A percentile compares a stretch with the other conserved stretches of the same genome.
Evolutionary conservation across 495 filamentous ascomycete species (phyloP).

Genomic region (Penicillium roqueforti): DNA sequence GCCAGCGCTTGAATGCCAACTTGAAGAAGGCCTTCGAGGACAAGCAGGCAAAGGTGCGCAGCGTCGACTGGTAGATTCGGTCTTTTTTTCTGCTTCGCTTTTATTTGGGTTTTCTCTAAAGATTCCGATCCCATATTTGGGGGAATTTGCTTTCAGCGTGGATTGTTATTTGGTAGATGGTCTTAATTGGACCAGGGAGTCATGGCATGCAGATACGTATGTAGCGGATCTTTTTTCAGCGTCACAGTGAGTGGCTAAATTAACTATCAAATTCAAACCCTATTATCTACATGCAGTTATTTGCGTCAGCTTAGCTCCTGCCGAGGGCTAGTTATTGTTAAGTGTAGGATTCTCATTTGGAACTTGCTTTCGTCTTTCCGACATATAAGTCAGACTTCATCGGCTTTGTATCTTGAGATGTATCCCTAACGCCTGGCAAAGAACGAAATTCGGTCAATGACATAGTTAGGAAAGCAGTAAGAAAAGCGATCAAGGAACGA

Average conservation of each 20-base stretch:
- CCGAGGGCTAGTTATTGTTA: too few relatives aligned
- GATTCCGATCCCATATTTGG: conserved; percentile 3
- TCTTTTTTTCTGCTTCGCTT: conserved; percentile 1
- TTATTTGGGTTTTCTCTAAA: conserved; percentile 1
- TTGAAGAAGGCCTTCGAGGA: conserved; percentile 39
- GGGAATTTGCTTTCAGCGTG: conserved; percentile 4
- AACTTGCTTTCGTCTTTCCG: too few relatives aligned
- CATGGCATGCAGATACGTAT: conserved; percentile 4
- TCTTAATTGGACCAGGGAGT: background rate
- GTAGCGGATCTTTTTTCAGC: conserved; percentile 1
- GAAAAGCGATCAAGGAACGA: too few relatives aligned
- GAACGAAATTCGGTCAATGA: background rate
- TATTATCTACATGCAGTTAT: background rate
- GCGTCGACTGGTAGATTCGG: conserved; percentile 21
- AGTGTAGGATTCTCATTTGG: too few relatives aligned
- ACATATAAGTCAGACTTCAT: background rate
- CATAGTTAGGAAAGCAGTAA: background rate
- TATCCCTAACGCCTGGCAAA: background rate
- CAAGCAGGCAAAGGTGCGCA: conserved; percentile 35
- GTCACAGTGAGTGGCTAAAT: background rate
- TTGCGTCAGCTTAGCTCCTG: background rate
- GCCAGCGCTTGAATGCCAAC: conserved; percentile 49
- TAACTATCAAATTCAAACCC: conserved; percentile 5
- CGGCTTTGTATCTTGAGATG: background rate
- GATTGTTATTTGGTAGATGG: conserved; percentile 1